These are phyloP conservation scores for Hypericum perforatum DNA, from an alignment of 345 rosid genomes.

Conservation along the genomic window DNA sequence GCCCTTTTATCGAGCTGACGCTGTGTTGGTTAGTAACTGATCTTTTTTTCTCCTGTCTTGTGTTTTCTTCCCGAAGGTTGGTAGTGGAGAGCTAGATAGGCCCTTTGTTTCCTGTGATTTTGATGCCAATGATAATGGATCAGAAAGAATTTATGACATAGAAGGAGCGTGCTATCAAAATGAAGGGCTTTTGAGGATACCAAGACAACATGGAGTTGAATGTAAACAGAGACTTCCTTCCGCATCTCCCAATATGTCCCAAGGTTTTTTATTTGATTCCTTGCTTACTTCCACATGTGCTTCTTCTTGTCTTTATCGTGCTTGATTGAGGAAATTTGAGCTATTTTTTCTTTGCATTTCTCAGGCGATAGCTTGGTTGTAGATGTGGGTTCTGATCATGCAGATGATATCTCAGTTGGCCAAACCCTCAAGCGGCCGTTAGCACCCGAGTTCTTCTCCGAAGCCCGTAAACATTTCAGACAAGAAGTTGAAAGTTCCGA, in stretches of 20 bases:
- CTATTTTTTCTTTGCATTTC: conserved; percentile 6
- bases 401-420: conserved; percentile 46
- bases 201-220: conserved; percentile 44
- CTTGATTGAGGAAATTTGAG: conserved; percentile 1
- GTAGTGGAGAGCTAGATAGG: conserved; percentile 43
- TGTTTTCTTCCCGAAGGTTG: conserved; percentile 1
- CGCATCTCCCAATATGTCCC: conserved; percentile 34
- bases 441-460: conserved; percentile 25
- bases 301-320: neutral
- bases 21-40: no score
- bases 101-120: conserved; percentile 58
- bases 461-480: conserved; percentile 21
- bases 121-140: conserved; percentile 34
- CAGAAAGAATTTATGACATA: conserved; percentile 43
- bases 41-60: no score
- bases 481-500: conserved; percentile 30
- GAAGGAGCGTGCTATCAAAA: conserved; percentile 62
- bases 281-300: neutral
- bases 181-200: conserved; percentile 45
- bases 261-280: conserved; percentile 23
- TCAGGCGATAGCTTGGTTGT: conserved; percentile 58
- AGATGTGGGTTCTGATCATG: conserved; percentile 46
- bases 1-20: no score
- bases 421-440: conserved; percentile 52
- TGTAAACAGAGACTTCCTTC: conserved; percentile 59